Evolutionary conservation across 108 stramenopile species (phyloP).

Genomic region (Cyclostephanos invisitatus): DNA sequence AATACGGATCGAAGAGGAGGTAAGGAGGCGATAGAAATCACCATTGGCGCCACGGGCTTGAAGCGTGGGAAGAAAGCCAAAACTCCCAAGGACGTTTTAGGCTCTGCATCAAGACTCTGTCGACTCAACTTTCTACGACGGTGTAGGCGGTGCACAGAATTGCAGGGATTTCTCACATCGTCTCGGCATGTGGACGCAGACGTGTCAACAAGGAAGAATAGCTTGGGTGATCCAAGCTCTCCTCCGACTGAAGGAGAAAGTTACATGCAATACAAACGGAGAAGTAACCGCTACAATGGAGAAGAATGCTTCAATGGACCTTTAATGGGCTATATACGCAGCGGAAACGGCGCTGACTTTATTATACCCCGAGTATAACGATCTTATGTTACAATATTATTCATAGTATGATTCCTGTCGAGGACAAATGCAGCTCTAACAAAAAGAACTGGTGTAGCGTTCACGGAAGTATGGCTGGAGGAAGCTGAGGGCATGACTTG

Average conservation of each 20-base stretch:
- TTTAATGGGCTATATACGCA: constrained; percentile 29
- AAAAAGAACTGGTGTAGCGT: not conserved
- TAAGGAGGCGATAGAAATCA: constrained; percentile 48
- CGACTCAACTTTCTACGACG: constrained; percentile 42
- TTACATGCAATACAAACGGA: constrained; percentile 30
- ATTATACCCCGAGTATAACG: not conserved
- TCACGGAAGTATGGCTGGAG: not conserved
- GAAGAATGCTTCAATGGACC: constrained; percentile 20
- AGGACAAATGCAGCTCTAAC: not conserved
- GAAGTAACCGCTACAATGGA: not conserved
- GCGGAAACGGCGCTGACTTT: constrained; percentile 24
- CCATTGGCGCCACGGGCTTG: constrained; percentile 81
- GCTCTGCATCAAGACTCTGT: constrained; percentile 62
- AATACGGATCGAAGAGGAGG: not conserved
- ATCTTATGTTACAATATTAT: not conserved
- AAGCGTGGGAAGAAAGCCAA: constrained; percentile 82
- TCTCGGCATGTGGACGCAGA: not conserved
- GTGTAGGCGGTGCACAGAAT: constrained; percentile 23
- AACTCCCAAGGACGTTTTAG: constrained; percentile 46
- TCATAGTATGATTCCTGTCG: not conserved
- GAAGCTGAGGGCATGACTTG: not conserved
- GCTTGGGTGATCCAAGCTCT: not conserved
- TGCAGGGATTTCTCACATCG: not conserved
- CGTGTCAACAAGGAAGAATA: not conserved
- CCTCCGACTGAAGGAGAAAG: not conserved